A percentile compares a stretch with the other conserved stretches of the same genome.
Conservation (phyloP, 2,329 filamentous ascomycete species). For the Cordyceps javanica region DNA sequence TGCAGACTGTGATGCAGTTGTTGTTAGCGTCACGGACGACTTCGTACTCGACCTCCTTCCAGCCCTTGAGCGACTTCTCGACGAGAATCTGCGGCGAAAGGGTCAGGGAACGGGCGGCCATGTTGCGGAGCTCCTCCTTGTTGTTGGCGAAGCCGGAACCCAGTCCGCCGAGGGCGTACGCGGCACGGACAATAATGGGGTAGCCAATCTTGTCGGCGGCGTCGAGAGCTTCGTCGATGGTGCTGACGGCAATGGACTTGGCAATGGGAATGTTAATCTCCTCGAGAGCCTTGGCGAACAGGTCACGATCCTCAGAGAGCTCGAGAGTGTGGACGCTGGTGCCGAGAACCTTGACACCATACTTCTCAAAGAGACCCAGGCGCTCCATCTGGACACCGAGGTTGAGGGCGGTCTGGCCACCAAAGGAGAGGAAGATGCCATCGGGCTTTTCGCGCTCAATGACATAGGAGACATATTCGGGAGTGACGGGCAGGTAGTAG, state of each 20-base stretch:
- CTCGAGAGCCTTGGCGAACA: slow-evolving; percentile 91
- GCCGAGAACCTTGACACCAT: slow-evolving; percentile 90
- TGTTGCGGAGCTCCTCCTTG: slow-evolving; percentile 84
- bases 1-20: slow-evolving; percentile 99
- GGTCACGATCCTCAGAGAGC: slow-evolving; percentile 89
- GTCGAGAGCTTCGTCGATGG: slow-evolving; percentile 84
- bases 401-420: slow-evolving; percentile 95
- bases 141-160: slow-evolving; percentile 96
- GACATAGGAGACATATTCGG: slow-evolving; percentile 95
- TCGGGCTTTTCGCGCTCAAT: slow-evolving; percentile 95
- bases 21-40: slow-evolving; percentile 94
- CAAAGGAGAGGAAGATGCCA: slow-evolving; percentile 95
- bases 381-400: slow-evolving; percentile 96
- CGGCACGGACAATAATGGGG: slow-evolving; percentile 95
- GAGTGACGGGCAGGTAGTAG: slow-evolving; percentile 95
- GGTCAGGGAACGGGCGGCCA: slow-evolving; percentile 87
- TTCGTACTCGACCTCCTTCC: slow-evolving; percentile 99
- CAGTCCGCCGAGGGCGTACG: slow-evolving; percentile 91
- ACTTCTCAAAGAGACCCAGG: slow-evolving; percentile 90
- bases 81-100: slow-evolving; percentile 94
- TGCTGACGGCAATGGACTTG: slow-evolving; percentile 87
- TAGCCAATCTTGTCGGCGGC: slow-evolving; percentile 87
- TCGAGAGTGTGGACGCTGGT: slow-evolving; percentile 92
- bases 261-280: slow-evolving; percentile 98
- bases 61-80: slow-evolving; percentile 97